Evolutionary conservation across 2,329 filamentous ascomycete genomes (phyloP).

Genomic region (Akanthomyces lecanii): DNA sequence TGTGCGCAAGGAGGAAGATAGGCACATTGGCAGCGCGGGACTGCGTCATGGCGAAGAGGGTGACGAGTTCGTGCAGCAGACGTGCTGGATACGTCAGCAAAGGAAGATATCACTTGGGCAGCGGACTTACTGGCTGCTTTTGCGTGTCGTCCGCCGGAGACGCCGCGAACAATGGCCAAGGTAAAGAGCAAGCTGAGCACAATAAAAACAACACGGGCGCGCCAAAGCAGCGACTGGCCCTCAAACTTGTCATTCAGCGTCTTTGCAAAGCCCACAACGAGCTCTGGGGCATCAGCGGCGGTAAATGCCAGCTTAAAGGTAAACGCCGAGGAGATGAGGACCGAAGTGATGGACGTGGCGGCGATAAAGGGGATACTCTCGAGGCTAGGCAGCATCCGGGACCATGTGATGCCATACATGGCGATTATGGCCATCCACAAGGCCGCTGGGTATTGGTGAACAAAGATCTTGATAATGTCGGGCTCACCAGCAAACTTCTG

Average conservation of each 20-base stretch:
- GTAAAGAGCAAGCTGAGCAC: conserved; percentile 38
- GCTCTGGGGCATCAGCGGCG: conserved; percentile 79
- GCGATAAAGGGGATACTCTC: conserved; percentile 39
- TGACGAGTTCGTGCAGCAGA: conserved; percentile 66
- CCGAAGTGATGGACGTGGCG: conserved; percentile 37
- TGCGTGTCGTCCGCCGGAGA: conserved; percentile 26
- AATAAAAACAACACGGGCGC: conserved; percentile 48
- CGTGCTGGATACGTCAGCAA: conserved; percentile 24
- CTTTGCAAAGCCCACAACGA: conserved; percentile 51
- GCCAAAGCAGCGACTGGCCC: conserved; percentile 42
- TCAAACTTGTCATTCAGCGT: conserved; percentile 38
- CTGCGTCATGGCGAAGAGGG: conserved; percentile 80
- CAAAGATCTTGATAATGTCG: conserved; percentile 73
- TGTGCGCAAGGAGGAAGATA: conserved; percentile 70
- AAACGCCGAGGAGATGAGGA: conserved; percentile 53
- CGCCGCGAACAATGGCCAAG: conserved; percentile 38
- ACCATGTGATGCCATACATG: conserved; percentile 61
- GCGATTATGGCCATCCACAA: conserved; percentile 71
- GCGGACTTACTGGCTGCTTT: conserved; percentile 27
- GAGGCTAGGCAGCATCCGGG: conserved; percentile 41
- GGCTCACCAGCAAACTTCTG: conserved; percentile 92
- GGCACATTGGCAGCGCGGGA: conserved; percentile 82
- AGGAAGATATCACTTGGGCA: background rate
- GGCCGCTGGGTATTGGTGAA: conserved; percentile 57
- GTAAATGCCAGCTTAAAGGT: conserved; percentile 91